A percentile compares a stretch with the other conserved stretches of the same genome.
Conservation (phyloP, 768 basidiomycete genomes). For the Galerina marginata region DNA sequence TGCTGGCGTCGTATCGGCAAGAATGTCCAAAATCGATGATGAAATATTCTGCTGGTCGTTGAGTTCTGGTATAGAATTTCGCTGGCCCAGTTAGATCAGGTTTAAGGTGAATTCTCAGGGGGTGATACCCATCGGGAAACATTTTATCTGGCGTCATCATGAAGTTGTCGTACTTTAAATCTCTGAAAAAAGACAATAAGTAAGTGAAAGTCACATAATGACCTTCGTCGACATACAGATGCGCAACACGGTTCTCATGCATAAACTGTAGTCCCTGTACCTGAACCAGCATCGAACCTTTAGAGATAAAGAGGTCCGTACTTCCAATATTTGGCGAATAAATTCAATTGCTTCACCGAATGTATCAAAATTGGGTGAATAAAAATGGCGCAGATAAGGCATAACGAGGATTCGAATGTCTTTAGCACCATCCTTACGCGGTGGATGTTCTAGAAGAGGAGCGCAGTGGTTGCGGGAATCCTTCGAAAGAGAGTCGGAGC, state of each 20-base stretch:
- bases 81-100: background rate
- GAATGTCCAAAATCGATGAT: slow-evolving; percentile 20
- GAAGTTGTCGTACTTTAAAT: slow-evolving; percentile 4
- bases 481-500: slow-evolving; percentile 17
- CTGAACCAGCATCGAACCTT: background rate
- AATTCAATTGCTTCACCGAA: slow-evolving; percentile 41
- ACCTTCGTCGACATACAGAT: background rate
- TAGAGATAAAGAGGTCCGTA: background rate
- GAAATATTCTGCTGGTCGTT: slow-evolving; percentile 18
- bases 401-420: slow-evolving; percentile 34
- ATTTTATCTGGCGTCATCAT: slow-evolving; percentile 11
- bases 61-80: slow-evolving; percentile 10
- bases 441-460: slow-evolving; percentile 25
- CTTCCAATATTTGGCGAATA: slow-evolving; percentile 40
- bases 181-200: background rate
- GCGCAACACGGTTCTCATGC: background rate
- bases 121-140: slow-evolving; percentile 7
- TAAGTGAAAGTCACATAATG: background rate
- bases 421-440: slow-evolving; percentile 14
- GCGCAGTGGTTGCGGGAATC: slow-evolving; percentile 38
- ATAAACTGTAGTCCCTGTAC: background rate
- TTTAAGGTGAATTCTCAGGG: background rate
- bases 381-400: slow-evolving; percentile 32
- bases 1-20: background rate
- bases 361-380: slow-evolving; percentile 36